These are phyloP conservation scores for Adansonia madagascariensis DNA, from an alignment of 441 rosid genomes.

Conservation along the genomic window DNA sequence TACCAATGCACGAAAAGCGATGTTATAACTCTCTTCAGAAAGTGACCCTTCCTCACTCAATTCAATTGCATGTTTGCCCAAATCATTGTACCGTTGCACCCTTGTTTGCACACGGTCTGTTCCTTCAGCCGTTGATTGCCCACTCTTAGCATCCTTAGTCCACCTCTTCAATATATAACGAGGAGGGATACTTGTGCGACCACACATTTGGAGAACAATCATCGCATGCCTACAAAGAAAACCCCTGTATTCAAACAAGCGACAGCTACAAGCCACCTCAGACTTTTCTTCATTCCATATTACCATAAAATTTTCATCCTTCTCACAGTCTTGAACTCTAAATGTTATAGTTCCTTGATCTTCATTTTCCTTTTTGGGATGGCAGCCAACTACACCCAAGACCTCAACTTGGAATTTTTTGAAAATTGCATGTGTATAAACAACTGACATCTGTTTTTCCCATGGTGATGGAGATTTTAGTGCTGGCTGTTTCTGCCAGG, in stretches of 20 bases:
- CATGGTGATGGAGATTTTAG: slow-evolving; percentile 74
- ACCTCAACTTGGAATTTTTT: slow-evolving; percentile 55
- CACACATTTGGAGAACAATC: slow-evolving; percentile 70
- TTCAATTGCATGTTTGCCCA: slow-evolving; percentile 47
- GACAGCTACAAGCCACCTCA: slow-evolving; percentile 51
- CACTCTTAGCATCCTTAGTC: slow-evolving; percentile 54
- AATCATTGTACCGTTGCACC: slow-evolving; percentile 50
- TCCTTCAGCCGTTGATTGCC: slow-evolving; percentile 40
- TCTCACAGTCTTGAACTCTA: slow-evolving; percentile 67
- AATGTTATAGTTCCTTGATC: slow-evolving; percentile 49
- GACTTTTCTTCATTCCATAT: slow-evolving; percentile 46
- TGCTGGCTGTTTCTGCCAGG: slow-evolving; percentile 64
- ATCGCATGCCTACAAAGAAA: slow-evolving; percentile 75
- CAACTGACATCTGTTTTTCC: slow-evolving; percentile 61
- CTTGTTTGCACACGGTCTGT: slow-evolving; percentile 41
- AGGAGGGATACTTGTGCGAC: slow-evolving; percentile 51
- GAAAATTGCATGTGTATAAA: slow-evolving; percentile 48
- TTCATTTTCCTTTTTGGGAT: slow-evolving; percentile 61
- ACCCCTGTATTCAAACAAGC: slow-evolving; percentile 58
- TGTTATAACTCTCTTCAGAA: slow-evolving; percentile 46
- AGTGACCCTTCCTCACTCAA: slow-evolving; percentile 54
- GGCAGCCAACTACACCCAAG: slow-evolving; percentile 72
- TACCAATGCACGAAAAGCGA: slow-evolving; percentile 43
- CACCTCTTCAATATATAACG: slow-evolving; percentile 51
- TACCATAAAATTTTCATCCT: slow-evolving; percentile 47